Evolutionary conservation across 2,329 filamentous ascomycete genomes (phyloP).

Genomic region (Dryadomyces quercivorus): DNA sequence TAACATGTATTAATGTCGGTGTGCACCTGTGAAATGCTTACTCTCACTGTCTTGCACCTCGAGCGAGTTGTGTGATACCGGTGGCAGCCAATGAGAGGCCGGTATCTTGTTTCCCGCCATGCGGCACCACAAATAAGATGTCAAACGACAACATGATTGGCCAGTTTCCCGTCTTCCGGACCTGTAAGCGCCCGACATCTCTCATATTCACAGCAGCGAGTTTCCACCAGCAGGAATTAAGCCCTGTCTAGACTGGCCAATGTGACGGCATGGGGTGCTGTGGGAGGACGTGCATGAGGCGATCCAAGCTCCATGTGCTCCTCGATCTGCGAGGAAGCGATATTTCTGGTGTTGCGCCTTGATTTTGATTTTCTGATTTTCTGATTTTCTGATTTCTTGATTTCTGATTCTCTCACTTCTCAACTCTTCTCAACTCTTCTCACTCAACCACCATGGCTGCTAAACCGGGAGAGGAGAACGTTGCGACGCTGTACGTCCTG

Average conservation of each 20-base stretch:
- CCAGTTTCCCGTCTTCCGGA: background rate
- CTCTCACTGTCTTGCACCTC: too few species aligned
- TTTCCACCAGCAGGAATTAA: background rate
- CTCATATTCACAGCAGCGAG: background rate
- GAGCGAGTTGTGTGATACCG: too few species aligned
- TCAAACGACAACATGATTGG: constrained; percentile 4
- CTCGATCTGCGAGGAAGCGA: too few species aligned
- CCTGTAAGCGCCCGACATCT: constrained; percentile 3
- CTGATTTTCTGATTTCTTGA: too few species aligned
- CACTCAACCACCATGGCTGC: constrained; percentile 24
- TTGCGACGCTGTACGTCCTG: constrained; percentile 30
- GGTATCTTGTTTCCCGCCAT: background rate
- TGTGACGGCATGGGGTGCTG: background rate
- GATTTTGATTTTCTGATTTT: too few species aligned
- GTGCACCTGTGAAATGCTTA: too few species aligned
- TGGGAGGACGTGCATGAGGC: too few species aligned
- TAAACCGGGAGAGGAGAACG: constrained; percentile 32
- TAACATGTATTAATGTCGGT: too few species aligned
- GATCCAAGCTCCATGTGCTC: too few species aligned
- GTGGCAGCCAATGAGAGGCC: background rate
- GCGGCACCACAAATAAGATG: background rate
- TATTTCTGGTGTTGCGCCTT: too few species aligned
- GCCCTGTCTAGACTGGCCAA: background rate
- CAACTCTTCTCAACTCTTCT: background rate
- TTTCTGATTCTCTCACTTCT: background rate